Percentiles rank a stretch among this genome's conserved stretches.
Evolutionary conservation across 2,329 filamentous ascomycete species (phyloP).

Genomic region (Oidium heveae): DNA sequence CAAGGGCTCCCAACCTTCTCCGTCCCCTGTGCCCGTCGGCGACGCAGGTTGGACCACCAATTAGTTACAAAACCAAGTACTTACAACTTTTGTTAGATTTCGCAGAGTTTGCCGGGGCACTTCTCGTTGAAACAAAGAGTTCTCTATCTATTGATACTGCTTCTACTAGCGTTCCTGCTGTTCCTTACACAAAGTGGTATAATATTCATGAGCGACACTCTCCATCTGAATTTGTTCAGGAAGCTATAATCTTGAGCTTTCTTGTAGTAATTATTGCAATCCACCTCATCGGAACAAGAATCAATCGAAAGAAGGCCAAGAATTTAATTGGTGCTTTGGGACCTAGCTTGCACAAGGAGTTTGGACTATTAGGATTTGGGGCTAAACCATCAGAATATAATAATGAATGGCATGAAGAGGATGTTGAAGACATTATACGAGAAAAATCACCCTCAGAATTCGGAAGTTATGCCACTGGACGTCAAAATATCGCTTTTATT

Average conservation of each 20-base stretch:
- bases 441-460: constrained; percentile 79
- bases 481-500: constrained; percentile 77
- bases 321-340: constrained; percentile 56
- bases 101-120: constrained; percentile 68
- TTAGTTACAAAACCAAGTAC: not conserved
- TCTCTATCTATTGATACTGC: constrained; percentile 20
- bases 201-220: constrained; percentile 80
- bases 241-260: constrained; percentile 57
- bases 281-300: constrained; percentile 56
- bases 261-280: constrained; percentile 50
- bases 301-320: constrained; percentile 58
- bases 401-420: constrained; percentile 9
- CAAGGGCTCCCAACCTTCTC: constrained; percentile 36
- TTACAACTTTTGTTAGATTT: constrained; percentile 38
- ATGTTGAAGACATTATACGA: constrained; percentile 37
- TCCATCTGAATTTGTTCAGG: constrained; percentile 61
- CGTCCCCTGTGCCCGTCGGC: constrained; percentile 22
- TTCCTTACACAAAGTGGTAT: constrained; percentile 86
- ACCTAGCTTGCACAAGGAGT: constrained; percentile 51
- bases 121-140: constrained; percentile 22
- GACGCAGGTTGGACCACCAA: constrained; percentile 35
- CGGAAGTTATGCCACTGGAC: constrained; percentile 65
- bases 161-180: constrained; percentile 22
- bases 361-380: constrained; percentile 62
- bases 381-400: constrained; percentile 19